A percentile compares a stretch with the other conserved stretches of the same genome.
phyloP scores from a whole-genome alignment of 306 rosid genomes.

The Styphnolobium japonicum region DNA sequence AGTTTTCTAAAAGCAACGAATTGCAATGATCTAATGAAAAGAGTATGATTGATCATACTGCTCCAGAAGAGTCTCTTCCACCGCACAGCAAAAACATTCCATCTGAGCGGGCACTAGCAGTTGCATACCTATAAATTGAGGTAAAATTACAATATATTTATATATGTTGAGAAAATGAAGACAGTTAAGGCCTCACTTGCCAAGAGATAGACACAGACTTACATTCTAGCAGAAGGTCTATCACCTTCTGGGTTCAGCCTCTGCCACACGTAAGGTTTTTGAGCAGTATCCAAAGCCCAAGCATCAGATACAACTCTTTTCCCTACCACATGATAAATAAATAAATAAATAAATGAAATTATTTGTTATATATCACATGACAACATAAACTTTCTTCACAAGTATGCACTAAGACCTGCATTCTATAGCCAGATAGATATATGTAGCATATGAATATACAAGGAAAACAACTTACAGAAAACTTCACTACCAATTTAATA shows the following conservation, averaged over 20 bases:
- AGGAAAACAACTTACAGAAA: constrained; percentile 13
- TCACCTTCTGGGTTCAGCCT: constrained; percentile 94
- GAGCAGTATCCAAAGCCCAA: constrained; percentile 97
- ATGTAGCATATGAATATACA: constrained; percentile 6
- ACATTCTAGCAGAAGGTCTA: constrained; percentile 98
- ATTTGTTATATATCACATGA: constrained; percentile 18
- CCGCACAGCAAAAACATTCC: constrained; percentile 99
- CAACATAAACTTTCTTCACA: constrained; percentile 11
- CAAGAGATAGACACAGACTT: constrained; percentile 41
- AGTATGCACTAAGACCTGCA: neutral
- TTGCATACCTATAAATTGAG: constrained; percentile 85
- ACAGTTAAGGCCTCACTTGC: constrained; percentile 6
- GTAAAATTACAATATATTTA: constrained; percentile 2
- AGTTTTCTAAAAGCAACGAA: constrained; percentile 14
- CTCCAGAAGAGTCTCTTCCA: constrained; percentile 93
- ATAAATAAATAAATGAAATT: constrained; percentile 18
- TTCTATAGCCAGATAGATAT: constrained; percentile 21
- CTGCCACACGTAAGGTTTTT: constrained; percentile 94
- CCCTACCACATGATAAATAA: constrained; percentile 54
- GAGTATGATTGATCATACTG: constrained; percentile 52
- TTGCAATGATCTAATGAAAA: constrained; percentile 9
- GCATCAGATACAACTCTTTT: constrained; percentile 91
- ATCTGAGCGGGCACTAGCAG: constrained; percentile 99
- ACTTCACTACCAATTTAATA: neutral
- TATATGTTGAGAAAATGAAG: neutral